A percentile compares a stretch with the other conserved stretches of the same genome.
Evolutionary conservation across 1,284 basidiomycete species (phyloP).

Genomic region (Phellopilus nigrolimitatus): DNA sequence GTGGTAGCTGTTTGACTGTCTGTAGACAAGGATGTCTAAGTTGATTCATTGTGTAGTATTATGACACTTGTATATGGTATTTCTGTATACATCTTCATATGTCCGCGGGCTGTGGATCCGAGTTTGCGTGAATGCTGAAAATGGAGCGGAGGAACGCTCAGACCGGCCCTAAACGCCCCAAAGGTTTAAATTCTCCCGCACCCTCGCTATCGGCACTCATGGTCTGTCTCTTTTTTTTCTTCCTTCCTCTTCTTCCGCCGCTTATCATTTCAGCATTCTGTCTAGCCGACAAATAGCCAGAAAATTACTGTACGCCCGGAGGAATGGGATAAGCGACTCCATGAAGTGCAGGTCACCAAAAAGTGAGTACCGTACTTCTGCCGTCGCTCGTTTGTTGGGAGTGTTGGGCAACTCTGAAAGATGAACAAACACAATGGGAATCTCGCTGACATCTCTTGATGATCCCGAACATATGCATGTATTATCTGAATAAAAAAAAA

Average conservation of each 20-base stretch:
- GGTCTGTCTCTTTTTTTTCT: slow-evolving; percentile 26
- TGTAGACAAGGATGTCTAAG: too few species aligned
- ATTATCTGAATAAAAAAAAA: slow-evolving; percentile 84
- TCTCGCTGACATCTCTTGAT: slow-evolving; percentile 76
- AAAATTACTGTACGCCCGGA: slow-evolving; percentile 60
- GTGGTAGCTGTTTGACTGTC: too few species aligned
- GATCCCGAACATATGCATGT: slow-evolving; percentile 67
- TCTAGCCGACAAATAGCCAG: slow-evolving; percentile 24
- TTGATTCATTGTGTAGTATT: too few species aligned
- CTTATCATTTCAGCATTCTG: slow-evolving; percentile 8
- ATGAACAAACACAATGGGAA: slow-evolving; percentile 77
- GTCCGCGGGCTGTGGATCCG: not conserved
- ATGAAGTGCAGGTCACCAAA: slow-evolving; percentile 72
- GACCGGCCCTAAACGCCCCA: slow-evolving; percentile 31
- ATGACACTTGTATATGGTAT: not conserved
- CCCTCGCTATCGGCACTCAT: slow-evolving; percentile 21
- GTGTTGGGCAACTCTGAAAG: slow-evolving; percentile 30
- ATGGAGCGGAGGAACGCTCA: too few species aligned
- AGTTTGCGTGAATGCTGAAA: too few species aligned
- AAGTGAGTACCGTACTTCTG: slow-evolving; percentile 48
- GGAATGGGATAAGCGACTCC: slow-evolving; percentile 72
- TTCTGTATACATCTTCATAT: not conserved
- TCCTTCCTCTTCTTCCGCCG: not conserved
- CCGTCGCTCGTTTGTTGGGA: slow-evolving; percentile 17
- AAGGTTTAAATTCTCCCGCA: slow-evolving; percentile 24